A percentile compares a stretch with the other conserved stretches of the same genome.
Conservation (phyloP, 148 eudicot genomes). For the Gaultheria prostrata region DNA sequence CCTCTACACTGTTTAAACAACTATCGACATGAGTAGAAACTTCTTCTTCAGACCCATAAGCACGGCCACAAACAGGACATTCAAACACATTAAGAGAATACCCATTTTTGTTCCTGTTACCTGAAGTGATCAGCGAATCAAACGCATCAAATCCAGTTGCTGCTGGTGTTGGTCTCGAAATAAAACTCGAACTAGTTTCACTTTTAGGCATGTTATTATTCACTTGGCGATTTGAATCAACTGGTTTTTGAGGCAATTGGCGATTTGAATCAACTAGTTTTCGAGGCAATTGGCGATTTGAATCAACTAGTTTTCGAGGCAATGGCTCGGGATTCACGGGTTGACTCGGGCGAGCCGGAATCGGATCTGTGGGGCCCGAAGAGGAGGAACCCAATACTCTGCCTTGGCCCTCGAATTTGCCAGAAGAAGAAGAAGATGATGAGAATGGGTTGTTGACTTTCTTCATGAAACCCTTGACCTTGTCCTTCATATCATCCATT, state of each 20-base stretch:
- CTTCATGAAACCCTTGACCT: conserved; percentile 87
- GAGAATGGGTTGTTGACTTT: conserved; percentile 71
- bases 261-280: conserved; percentile 29
- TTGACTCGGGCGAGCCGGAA: conserved; percentile 25
- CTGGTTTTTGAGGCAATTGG: conserved; percentile 31
- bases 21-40: conserved; percentile 73
- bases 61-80: conserved; percentile 80
- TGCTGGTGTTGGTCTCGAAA: conserved; percentile 12
- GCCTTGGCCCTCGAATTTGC: conserved; percentile 85
- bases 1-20: conserved; percentile 42
- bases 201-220: conserved; percentile 12
- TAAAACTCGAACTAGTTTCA: conserved; percentile 4
- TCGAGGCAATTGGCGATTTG: conserved; percentile 30
- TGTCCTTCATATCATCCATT: conserved; percentile 89
- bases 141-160: conserved; percentile 75
- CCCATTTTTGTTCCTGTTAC: conserved; percentile 69
- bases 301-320: conserved; percentile 34
- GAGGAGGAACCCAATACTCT: conserved; percentile 76
- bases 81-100: conserved; percentile 71
- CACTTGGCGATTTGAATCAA: conserved; percentile 26
- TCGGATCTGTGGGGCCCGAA: conserved; percentile 35
- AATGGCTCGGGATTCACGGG: conserved; percentile 35
- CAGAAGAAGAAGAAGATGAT: conserved; percentile 52
- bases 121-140: conserved; percentile 67
- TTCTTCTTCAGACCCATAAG: conserved; percentile 71